Conservation (phyloP, 805 yeast genomes). For the Cyberlindnera americana region DNA sequence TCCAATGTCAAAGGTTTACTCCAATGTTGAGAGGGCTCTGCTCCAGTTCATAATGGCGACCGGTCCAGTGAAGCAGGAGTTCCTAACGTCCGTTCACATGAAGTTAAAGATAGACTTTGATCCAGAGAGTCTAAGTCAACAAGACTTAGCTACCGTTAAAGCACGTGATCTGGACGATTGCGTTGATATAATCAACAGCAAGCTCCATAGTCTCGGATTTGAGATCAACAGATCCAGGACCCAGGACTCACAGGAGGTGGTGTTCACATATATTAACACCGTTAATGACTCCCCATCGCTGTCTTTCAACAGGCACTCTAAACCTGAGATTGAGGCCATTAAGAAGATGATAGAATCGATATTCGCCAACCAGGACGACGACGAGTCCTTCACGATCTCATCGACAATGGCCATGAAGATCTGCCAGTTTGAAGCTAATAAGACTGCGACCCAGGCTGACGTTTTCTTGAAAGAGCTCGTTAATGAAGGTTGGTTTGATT, state of each 20-base stretch:
- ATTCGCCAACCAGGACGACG: conserved; percentile 19
- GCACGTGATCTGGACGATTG: conserved; percentile 21
- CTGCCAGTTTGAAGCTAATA: conserved; percentile 23
- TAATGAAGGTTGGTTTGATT: conserved; percentile 53
- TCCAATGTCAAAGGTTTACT: conserved; percentile 6
- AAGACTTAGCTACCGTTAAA: neutral
- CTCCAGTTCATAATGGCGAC: conserved; percentile 15
- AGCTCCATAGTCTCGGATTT: conserved; percentile 32
- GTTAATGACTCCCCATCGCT: conserved; percentile 34
- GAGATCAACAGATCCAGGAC: conserved; percentile 34
- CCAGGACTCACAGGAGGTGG: conserved; percentile 33
- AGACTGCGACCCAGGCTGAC: conserved; percentile 38
- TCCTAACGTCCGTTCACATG: conserved; percentile 5
- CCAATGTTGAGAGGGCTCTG: conserved; percentile 16
- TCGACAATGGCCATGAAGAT: conserved; percentile 23
- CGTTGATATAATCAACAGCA: conserved; percentile 25
- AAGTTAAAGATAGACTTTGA: conserved; percentile 11
- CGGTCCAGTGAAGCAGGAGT: conserved; percentile 7
- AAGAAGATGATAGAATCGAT: conserved; percentile 39
- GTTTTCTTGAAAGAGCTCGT: conserved; percentile 37
- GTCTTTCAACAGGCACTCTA: conserved; percentile 32
- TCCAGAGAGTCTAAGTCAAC: conserved; percentile 3
- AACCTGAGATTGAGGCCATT: conserved; percentile 39
- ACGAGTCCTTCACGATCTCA: conserved; percentile 34
- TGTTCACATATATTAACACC: conserved; percentile 36